phyloP scores from a whole-genome alignment of 2,329 filamentous ascomycete species.

The Neonectria sp. region DNA sequence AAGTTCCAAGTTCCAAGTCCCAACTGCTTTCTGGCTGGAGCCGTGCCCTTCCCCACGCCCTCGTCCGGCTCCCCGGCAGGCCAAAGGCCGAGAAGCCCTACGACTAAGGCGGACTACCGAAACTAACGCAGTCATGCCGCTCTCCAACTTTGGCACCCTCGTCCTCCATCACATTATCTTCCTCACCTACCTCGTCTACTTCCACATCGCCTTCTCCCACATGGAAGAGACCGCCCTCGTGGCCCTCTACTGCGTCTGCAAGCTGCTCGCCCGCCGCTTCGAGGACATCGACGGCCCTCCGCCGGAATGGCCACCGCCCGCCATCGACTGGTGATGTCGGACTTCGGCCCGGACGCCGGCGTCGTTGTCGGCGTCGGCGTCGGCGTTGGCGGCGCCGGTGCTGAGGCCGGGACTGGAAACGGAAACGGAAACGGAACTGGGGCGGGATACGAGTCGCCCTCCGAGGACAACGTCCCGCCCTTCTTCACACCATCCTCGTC shows the following conservation, averaged over 20 bases:
- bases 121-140: conserved; percentile 58
- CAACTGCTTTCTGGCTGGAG: background rate
- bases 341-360: conserved; percentile 27
- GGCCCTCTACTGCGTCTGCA: conserved; percentile 64
- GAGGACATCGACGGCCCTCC: conserved; percentile 60
- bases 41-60: conserved; percentile 2
- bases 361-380: conserved; percentile 6
- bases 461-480: conserved; percentile 50
- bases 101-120: background rate
- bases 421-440: conserved; percentile 22
- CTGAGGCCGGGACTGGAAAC: background rate
- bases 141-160: conserved; percentile 67
- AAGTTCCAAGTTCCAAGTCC: background rate
- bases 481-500: conserved; percentile 45
- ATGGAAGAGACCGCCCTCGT: conserved; percentile 64
- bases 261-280: conserved; percentile 62
- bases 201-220: conserved; percentile 65
- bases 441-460: conserved; percentile 57
- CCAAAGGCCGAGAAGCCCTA: conserved; percentile 9
- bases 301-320: conserved; percentile 54
- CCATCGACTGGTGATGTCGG: conserved; percentile 47
- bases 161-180: conserved; percentile 68
- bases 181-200: conserved; percentile 67
- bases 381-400: conserved; percentile 25
- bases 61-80: conserved; percentile 14